phyloP scores from a whole-genome alignment of 2,329 filamentous ascomycete species.

The Neofusicoccum parvum region DNA sequence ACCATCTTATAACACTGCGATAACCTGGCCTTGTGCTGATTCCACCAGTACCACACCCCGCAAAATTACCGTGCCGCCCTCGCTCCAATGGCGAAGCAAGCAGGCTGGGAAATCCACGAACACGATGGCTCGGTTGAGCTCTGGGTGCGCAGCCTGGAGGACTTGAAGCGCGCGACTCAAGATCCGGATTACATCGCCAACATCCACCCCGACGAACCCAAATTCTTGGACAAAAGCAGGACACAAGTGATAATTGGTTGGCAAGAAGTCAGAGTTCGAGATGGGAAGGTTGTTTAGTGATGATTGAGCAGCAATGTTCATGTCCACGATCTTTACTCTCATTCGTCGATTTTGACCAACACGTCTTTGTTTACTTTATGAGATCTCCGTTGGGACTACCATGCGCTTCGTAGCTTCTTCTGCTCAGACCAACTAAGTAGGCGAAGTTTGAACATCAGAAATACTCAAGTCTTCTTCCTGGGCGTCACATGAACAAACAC shows the following conservation, averaged over 20 bases:
- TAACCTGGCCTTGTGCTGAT: too few species aligned
- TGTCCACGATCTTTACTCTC: too few species aligned
- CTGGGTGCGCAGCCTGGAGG: not conserved
- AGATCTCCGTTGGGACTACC: too few species aligned
- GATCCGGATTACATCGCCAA: slow-evolving; percentile 5
- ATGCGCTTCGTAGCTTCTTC: too few species aligned
- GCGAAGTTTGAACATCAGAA: too few species aligned
- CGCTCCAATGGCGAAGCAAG: not conserved
- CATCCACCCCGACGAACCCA: not conserved
- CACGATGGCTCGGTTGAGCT: not conserved
- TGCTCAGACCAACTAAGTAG: too few species aligned
- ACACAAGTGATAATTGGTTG: not conserved
- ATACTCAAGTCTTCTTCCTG: not conserved
- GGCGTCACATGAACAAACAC: not conserved
- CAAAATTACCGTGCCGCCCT: not conserved
- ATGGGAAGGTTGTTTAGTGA: not conserved
- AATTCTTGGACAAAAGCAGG: not conserved
- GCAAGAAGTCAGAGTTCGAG: slow-evolving; percentile 3
- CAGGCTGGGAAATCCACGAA: not conserved
- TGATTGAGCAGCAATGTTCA: too few species aligned
- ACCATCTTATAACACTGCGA: too few species aligned
- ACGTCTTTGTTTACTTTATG: too few species aligned
- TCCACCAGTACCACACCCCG: not conserved
- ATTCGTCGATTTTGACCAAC: too few species aligned
- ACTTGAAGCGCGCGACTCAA: not conserved